Evolutionary conservation across 2,329 filamentous ascomycete species (phyloP).

Genomic region (Immersiporthe knoxdaviesiana): DNA sequence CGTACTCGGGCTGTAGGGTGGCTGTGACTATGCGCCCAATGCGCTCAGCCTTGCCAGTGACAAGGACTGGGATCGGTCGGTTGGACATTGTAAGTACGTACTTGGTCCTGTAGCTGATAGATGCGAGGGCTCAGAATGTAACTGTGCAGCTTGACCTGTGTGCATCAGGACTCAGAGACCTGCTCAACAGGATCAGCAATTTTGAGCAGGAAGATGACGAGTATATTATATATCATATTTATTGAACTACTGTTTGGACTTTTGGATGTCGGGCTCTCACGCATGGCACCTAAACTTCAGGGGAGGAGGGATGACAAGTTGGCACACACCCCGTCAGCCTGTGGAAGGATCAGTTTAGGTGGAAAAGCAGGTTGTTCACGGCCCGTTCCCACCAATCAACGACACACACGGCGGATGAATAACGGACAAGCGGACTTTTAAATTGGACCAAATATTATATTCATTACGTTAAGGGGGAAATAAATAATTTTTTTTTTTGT

Average conservation of each 20-base stretch:
- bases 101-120: too few species aligned
- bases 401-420: not conserved
- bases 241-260: too few species aligned
- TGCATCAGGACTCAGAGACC: too few species aligned
- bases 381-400: not conserved
- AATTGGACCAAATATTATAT: not conserved
- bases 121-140: too few species aligned
- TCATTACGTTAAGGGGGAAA: not conserved
- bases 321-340: not conserved
- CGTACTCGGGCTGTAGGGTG: slow-evolving; percentile 17
- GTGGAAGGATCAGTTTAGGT: not conserved
- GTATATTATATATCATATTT: too few species aligned
- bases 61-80: slow-evolving; percentile 14
- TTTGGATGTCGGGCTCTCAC: too few species aligned
- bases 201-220: too few species aligned
- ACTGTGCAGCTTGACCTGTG: too few species aligned
- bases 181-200: too few species aligned
- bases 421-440: too few species aligned
- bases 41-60: slow-evolving; percentile 7
- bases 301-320: not conserved
- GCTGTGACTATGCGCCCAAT: not conserved
- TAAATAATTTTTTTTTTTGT: not conserved
- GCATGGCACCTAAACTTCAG: too few species aligned
- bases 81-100: slow-evolving; percentile 18
- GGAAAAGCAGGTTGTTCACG: too few species aligned